A percentile compares a stretch with the other conserved stretches of the same genome.
Conservation (phyloP, 148 eudicot genomes). For the Talinum fruticosum region DNA sequence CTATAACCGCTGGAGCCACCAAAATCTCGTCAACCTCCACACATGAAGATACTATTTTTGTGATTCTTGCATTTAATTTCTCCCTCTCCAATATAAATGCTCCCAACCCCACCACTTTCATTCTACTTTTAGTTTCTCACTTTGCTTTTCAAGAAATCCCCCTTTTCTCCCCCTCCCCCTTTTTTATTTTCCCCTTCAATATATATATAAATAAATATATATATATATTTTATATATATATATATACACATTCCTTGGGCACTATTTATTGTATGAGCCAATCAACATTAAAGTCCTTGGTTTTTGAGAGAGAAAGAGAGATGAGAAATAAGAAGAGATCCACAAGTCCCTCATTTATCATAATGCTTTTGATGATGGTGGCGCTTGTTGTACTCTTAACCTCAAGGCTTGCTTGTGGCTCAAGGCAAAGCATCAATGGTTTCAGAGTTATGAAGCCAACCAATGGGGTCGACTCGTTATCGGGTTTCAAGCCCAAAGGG, state of each 20-base stretch:
- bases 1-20: slow-evolving; percentile 21
- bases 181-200: neutral
- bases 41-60: slow-evolving; percentile 11
- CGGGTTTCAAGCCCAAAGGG: slow-evolving; percentile 16
- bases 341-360: neutral
- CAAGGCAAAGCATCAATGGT: slow-evolving; percentile 20
- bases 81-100: slow-evolving; percentile 10
- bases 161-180: neutral
- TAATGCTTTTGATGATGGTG: slow-evolving; percentile 15
- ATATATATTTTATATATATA: no score
- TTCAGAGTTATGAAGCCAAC: slow-evolving; percentile 20
- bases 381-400: slow-evolving; percentile 10
- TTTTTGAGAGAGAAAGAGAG: neutral
- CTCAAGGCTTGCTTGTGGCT: slow-evolving; percentile 5
- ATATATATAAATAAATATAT: no score
- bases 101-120: slow-evolving; percentile 18
- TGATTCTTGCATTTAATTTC: slow-evolving; percentile 25
- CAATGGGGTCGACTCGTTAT: neutral
- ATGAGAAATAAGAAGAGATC: slow-evolving; percentile 9
- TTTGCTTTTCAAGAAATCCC: neutral
- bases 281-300: neutral
- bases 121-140: slow-evolving; percentile 5
- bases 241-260: neutral
- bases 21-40: slow-evolving; percentile 33
- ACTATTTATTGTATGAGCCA: neutral